Conservation (phyloP, 805 yeast genomes). For the Candida boleticola region DNA sequence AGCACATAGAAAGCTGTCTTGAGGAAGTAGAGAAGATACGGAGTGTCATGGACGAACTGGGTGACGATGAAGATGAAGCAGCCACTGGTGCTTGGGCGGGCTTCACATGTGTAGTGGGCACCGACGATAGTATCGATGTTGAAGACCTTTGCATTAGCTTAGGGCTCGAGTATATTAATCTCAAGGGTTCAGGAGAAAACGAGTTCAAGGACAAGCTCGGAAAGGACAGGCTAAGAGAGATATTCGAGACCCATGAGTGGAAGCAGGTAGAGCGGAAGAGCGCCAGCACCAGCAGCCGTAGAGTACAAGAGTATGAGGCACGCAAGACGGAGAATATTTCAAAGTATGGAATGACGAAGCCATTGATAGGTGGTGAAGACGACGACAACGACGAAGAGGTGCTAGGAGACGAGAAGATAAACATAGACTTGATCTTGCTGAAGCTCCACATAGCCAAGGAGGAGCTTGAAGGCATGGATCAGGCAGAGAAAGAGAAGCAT, state of each 20-base stretch:
- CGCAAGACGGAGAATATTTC: slow-evolving; percentile 1
- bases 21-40: slow-evolving; percentile 5
- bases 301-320: not conserved
- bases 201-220: slow-evolving; percentile 47
- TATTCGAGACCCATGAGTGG: slow-evolving; percentile 53
- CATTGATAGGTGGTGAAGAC: slow-evolving; percentile 7
- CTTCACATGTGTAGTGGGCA: slow-evolving; percentile 35
- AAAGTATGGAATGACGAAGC: slow-evolving; percentile 4
- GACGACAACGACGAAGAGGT: slow-evolving; percentile 8
- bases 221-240: slow-evolving; percentile 39
- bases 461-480: slow-evolving; percentile 20
- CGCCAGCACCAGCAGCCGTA: not conserved
- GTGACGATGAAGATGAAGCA: not conserved
- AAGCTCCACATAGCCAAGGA: slow-evolving; percentile 37
- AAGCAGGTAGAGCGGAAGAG: slow-evolving; percentile 14
- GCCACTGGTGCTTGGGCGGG: slow-evolving; percentile 18
- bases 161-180: slow-evolving; percentile 45
- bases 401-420: slow-evolving; percentile 10
- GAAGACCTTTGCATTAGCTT: slow-evolving; percentile 38
- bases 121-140: slow-evolving; percentile 18
- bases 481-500: slow-evolving; percentile 27
- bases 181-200: slow-evolving; percentile 30
- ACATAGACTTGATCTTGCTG: slow-evolving; percentile 28
- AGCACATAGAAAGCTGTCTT: slow-evolving; percentile 12
- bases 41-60: slow-evolving; percentile 8